Evolutionary conservation across 768 basidiomycete genomes (phyloP).

Genomic region (Leccinum fibrillosum): DNA sequence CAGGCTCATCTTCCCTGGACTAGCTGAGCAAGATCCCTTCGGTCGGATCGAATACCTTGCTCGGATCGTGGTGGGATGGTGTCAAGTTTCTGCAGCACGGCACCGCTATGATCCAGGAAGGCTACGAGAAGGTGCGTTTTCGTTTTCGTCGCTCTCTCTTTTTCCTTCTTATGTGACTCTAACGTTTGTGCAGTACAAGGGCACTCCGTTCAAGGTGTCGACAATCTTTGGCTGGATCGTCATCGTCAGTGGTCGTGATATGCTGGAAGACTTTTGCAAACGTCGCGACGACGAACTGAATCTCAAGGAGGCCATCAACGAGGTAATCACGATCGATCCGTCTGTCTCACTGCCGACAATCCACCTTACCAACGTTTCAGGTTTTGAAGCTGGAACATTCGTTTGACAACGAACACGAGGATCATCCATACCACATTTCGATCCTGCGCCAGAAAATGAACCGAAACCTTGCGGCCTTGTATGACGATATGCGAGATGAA

Average conservation of each 20-base stretch:
- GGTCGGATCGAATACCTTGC: no score
- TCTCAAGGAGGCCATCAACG: conserved; percentile 22
- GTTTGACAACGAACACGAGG: conserved; percentile 28
- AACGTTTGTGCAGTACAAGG: no score
- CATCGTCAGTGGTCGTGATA: conserved; percentile 29
- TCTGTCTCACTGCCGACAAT: neutral
- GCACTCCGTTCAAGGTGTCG: conserved; percentile 16
- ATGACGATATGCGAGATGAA: conserved; percentile 43
- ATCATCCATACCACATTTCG: conserved; percentile 31
- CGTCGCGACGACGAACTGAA: conserved; percentile 39
- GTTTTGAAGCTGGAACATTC: conserved; percentile 36
- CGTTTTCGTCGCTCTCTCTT: no score
- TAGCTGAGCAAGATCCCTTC: no score
- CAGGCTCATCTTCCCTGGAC: no score
- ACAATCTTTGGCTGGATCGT: conserved; percentile 36
- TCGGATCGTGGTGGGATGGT: no score
- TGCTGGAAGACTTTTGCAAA: conserved; percentile 41
- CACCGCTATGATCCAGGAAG: no score
- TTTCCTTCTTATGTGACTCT: no score
- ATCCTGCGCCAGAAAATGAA: conserved; percentile 32
- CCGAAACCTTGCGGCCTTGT: conserved; percentile 36
- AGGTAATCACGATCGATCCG: neutral
- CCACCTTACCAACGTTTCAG: conserved; percentile 22
- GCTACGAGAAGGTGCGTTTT: no score
- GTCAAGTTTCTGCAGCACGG: no score